Evolutionary conservation across 805 yeast species (phyloP).

Genomic region (Candida chauliodis): DNA sequence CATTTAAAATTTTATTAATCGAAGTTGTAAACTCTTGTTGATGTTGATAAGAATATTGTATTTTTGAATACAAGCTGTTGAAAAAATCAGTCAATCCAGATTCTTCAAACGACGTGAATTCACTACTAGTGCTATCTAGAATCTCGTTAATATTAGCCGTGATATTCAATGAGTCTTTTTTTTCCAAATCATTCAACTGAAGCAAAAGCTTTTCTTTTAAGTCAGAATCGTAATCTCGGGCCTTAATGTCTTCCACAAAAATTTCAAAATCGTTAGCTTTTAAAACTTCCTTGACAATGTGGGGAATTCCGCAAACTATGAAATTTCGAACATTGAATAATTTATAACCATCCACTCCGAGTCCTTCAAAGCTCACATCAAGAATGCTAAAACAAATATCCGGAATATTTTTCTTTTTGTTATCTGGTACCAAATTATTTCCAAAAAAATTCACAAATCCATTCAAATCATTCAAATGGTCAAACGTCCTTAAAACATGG

Average conservation of each 20-base stretch:
- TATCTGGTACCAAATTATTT: slow-evolving; percentile 10
- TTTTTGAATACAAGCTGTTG: slow-evolving; percentile 15
- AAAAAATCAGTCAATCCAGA: slow-evolving; percentile 31
- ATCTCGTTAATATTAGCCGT: slow-evolving; percentile 24
- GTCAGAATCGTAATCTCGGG: neutral
- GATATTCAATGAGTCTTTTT: neutral
- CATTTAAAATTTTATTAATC: slow-evolving; percentile 18
- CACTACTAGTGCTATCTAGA: slow-evolving; percentile 30
- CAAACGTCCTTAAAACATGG: slow-evolving; percentile 21
- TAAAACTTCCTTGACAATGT: slow-evolving; percentile 15
- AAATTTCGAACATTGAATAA: slow-evolving; percentile 34
- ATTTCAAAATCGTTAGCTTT: slow-evolving; percentile 13
- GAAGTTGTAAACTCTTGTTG: slow-evolving; percentile 23
- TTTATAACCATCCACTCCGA: slow-evolving; percentile 11
- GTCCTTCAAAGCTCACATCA: slow-evolving; percentile 19
- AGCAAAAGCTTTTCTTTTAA: slow-evolving; percentile 27
- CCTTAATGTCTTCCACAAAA: neutral
- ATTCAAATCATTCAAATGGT: slow-evolving; percentile 13
- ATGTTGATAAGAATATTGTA: slow-evolving; percentile 20
- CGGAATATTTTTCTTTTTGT: slow-evolving; percentile 12
- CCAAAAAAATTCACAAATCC: slow-evolving; percentile 13
- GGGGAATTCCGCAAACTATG: slow-evolving; percentile 27
- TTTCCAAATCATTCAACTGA: slow-evolving; percentile 16
- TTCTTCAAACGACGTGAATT: slow-evolving; percentile 40
- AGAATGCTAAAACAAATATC: slow-evolving; percentile 18